phyloP scores from a whole-genome alignment of 805 yeast genomes.

The Candida odintsovae region DNA sequence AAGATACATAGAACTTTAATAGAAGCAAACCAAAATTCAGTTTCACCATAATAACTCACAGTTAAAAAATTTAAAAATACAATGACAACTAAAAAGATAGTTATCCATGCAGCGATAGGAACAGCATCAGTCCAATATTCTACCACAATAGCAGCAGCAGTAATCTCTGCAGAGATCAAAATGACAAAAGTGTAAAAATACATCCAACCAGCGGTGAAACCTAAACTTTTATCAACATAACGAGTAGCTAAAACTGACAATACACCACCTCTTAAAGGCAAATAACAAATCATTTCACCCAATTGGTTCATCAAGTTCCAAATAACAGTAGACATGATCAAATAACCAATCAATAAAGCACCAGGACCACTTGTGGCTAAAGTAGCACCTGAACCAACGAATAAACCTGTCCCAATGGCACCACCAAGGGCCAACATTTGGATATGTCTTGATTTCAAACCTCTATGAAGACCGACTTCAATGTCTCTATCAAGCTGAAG shows the following conservation, averaged over 20 bases:
- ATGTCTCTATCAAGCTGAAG: no score
- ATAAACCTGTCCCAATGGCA: constrained; percentile 70
- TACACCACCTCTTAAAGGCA: constrained; percentile 61
- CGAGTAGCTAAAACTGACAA: constrained; percentile 53
- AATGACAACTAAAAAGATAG: constrained; percentile 44
- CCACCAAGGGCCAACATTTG: constrained; percentile 80
- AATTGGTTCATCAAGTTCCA: constrained; percentile 53
- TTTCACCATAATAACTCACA: constrained; percentile 54
- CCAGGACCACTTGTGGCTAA: constrained; percentile 40
- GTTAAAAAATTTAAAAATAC: constrained; percentile 47
- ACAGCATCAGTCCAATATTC: constrained; percentile 55
- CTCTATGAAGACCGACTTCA: no score
- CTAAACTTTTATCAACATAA: constrained; percentile 33
- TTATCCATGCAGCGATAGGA: constrained; percentile 56
- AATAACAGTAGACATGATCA: constrained; percentile 48
- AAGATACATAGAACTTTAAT: constrained; percentile 60
- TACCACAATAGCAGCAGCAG: constrained; percentile 49
- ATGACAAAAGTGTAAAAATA: constrained; percentile 23
- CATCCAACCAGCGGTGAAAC: constrained; percentile 26
- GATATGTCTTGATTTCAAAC: no score
- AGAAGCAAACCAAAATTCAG: constrained; percentile 53
- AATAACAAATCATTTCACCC: constrained; percentile 54
- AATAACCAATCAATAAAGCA: constrained; percentile 15
- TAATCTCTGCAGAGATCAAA: constrained; percentile 40
- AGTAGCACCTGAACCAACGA: constrained; percentile 48